Conservation (phyloP, 768 basidiomycete genomes). For the Tricholomella constricta region DNA sequence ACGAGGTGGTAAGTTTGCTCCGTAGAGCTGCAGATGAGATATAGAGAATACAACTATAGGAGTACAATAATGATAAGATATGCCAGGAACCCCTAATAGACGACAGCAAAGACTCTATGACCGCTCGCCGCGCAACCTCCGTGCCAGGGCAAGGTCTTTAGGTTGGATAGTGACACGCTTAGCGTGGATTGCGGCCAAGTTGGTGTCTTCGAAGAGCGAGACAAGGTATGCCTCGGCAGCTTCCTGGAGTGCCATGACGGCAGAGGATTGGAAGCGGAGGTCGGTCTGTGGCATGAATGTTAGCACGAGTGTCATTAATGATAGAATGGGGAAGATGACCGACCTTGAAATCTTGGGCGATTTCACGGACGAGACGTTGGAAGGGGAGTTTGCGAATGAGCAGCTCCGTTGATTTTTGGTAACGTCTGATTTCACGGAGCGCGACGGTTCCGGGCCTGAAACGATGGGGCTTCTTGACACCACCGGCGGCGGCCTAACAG, state of each 20-base stretch:
- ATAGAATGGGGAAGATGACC: neutral
- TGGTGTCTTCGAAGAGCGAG: constrained; percentile 82
- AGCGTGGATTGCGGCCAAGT: constrained; percentile 84
- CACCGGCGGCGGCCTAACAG: constrained; percentile 71
- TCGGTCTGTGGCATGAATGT: constrained; percentile 55
- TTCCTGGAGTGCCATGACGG: constrained; percentile 68
- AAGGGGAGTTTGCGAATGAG: constrained; percentile 92
- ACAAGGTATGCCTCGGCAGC: constrained; percentile 87
- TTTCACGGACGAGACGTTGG: constrained; percentile 94
- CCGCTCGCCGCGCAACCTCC: constrained; percentile 75
- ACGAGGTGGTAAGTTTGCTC: constrained; percentile 10
- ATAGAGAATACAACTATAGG: constrained; percentile 19
- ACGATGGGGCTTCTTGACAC: constrained; percentile 96
- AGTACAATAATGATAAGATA: constrained; percentile 21
- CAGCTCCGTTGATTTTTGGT: constrained; percentile 92
- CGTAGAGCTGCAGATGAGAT: constrained; percentile 8
- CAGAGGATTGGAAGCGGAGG: constrained; percentile 93
- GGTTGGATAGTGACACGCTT: constrained; percentile 89
- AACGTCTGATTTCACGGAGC: constrained; percentile 89
- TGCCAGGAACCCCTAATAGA: constrained; percentile 1
- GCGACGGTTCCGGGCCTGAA: constrained; percentile 91
- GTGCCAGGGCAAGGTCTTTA: constrained; percentile 75
- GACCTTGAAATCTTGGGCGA: constrained; percentile 93
- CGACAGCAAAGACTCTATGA: constrained; percentile 44
- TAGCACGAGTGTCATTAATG: neutral